Evolutionary conservation across 495 filamentous ascomycete species (phyloP).

Genomic region (Podospora tetraspora): DNA sequence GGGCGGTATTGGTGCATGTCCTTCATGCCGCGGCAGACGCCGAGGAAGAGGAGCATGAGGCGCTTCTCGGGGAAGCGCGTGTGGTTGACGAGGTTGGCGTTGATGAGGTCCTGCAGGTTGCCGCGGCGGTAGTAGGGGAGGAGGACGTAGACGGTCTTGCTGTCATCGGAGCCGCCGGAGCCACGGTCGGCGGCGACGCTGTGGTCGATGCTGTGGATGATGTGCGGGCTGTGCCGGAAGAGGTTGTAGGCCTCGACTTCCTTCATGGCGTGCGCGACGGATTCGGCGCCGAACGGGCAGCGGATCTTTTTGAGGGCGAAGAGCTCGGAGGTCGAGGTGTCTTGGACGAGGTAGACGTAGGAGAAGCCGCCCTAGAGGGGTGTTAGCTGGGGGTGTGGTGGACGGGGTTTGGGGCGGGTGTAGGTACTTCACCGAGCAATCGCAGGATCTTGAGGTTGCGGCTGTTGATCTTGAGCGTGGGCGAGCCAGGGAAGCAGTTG

Average conservation of each 20-base stretch:
- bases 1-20: slow-evolving; percentile 82
- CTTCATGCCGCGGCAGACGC: slow-evolving; percentile 80
- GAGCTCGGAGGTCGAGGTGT: slow-evolving; percentile 69
- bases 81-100: slow-evolving; percentile 96
- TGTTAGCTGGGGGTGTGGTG: neutral
- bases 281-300: slow-evolving; percentile 94
- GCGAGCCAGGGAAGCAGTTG: slow-evolving; percentile 89
- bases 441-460: slow-evolving; percentile 92
- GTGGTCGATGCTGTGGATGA: slow-evolving; percentile 90
- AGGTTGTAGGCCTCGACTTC: slow-evolving; percentile 95
- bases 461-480: slow-evolving; percentile 90
- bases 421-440: slow-evolving; percentile 60
- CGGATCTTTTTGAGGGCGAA: slow-evolving; percentile 98
- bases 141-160: slow-evolving; percentile 94
- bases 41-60: slow-evolving; percentile 84
- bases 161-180: slow-evolving; percentile 44
- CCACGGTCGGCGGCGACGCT: slow-evolving; percentile 49
- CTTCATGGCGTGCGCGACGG: slow-evolving; percentile 85
- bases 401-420: neutral
- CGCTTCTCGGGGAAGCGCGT: slow-evolving; percentile 83
- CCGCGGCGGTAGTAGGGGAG: slow-evolving; percentile 91
- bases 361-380: slow-evolving; percentile 77
- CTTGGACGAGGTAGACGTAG: slow-evolving; percentile 97
- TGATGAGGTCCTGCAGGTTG: slow-evolving; percentile 96
- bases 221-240: slow-evolving; percentile 73